A percentile compares a stretch with the other conserved stretches of the same genome.
These are phyloP conservation scores for Phialemonium atrogriseum DNA, from an alignment of 2,329 filamentous ascomycete genomes.

Conservation along the genomic window DNA sequence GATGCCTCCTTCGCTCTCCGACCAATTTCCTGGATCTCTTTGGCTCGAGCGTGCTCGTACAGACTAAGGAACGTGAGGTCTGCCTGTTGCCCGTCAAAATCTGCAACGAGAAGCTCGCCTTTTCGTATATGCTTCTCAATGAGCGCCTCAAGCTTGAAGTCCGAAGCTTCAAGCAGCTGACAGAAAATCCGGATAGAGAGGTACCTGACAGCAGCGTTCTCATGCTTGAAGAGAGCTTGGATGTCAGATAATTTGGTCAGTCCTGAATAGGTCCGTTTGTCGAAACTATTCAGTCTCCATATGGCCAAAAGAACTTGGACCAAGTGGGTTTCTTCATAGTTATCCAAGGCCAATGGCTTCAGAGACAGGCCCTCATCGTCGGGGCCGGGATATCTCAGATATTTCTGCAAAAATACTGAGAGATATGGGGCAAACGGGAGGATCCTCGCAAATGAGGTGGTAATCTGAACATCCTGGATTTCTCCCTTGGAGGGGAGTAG, in stretches of 20 bases:
- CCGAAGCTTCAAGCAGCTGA: constrained; percentile 69
- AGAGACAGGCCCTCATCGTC: constrained; percentile 3
- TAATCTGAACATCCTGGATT: constrained; percentile 33
- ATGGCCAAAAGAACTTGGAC: constrained; percentile 51
- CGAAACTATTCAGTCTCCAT: constrained; percentile 73
- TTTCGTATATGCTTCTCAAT: constrained; percentile 55
- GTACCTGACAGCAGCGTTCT: constrained; percentile 58
- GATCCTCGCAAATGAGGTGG: constrained; percentile 70
- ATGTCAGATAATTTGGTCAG: constrained; percentile 52
- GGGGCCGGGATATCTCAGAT: constrained; percentile 23
- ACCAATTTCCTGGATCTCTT: constrained; percentile 33
- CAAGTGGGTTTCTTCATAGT: constrained; percentile 18
- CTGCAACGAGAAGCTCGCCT: constrained; percentile 53
- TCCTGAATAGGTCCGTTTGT: constrained; percentile 58
- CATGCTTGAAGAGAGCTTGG: constrained; percentile 58
- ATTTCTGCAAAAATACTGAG: constrained; percentile 56
- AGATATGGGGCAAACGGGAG: constrained; percentile 77
- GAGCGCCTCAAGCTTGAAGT: constrained; percentile 67
- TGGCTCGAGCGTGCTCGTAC: constrained; percentile 46
- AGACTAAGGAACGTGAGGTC: constrained; percentile 70
- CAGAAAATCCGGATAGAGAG: constrained; percentile 76
- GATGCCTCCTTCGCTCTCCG: constrained; percentile 30
- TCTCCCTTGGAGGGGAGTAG: constrained; percentile 37
- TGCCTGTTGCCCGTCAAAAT: constrained; percentile 66
- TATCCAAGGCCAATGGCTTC: constrained; percentile 10